Evolutionary conservation across 768 basidiomycete genomes (phyloP).

Genomic region (Collybia mongolica): DNA sequence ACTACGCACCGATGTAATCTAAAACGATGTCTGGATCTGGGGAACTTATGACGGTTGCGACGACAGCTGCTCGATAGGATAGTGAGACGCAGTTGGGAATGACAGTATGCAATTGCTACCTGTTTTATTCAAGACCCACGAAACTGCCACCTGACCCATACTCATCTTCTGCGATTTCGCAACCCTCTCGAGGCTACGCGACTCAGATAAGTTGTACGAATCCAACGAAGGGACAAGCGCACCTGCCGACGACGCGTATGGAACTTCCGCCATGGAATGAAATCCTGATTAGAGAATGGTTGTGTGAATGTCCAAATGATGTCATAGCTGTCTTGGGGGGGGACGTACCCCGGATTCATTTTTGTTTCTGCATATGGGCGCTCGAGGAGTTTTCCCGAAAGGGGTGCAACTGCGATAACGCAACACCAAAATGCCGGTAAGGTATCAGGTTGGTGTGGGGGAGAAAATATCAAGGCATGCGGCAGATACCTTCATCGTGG

Average conservation of each 20-base stretch:
- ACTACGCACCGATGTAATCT: background rate
- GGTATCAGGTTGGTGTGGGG: background rate
- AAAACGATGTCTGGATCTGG: background rate
- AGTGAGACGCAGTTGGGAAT: background rate
- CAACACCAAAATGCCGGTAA: slow-evolving; percentile 49
- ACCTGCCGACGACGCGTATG: slow-evolving; percentile 36
- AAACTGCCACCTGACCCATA: slow-evolving; percentile 49
- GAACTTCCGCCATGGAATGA: slow-evolving; percentile 13
- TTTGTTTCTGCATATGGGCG: slow-evolving; percentile 31
- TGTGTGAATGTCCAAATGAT: background rate
- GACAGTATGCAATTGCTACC: slow-evolving; percentile 8
- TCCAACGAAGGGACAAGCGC: slow-evolving; percentile 6
- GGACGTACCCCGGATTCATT: slow-evolving; percentile 32
- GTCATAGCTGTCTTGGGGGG: slow-evolving; percentile 34
- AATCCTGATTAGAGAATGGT: slow-evolving; percentile 17
- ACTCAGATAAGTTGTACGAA: background rate
- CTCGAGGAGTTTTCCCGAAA: slow-evolving; percentile 45
- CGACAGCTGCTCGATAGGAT: background rate
- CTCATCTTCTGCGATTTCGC: slow-evolving; percentile 39
- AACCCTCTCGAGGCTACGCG: slow-evolving; percentile 39
- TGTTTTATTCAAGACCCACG: slow-evolving; percentile 40
- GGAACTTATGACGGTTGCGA: background rate
- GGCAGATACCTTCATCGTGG: slow-evolving; percentile 41
- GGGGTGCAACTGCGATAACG: slow-evolving; percentile 59
- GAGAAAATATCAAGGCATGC: background rate